Evolutionary conservation across 116 monocot genomes (phyloP), one percentile per base, ranked within the genome.

Genomic region (Cymodocea nodosa): DNA sequence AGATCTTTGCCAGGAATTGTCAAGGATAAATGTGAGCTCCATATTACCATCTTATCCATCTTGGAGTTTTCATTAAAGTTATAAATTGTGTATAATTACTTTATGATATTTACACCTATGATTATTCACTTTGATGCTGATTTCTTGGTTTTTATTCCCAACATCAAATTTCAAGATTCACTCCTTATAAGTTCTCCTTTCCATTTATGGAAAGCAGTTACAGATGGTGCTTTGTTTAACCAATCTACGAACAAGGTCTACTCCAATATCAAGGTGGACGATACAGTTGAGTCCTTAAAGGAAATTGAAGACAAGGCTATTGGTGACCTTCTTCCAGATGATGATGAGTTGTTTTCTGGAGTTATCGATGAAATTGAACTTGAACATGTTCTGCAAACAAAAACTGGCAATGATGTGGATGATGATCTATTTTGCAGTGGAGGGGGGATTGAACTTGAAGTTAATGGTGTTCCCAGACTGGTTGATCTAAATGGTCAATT

Each of bases 241-340:
- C 80, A 78, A 37, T 80, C 77, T 44, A 23, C 23, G 22, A 70
- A 65, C 53, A 53, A 60, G 15, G 40, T 40, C 52, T 56, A 77
- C 67, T 66, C 71, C 8, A 75, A 76, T 62, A 71, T 63, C 40
- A 72, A 56, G 22, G 68, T 77, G 68, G 81, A 81, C 63, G 93
- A 79, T 50, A 79, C 77, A 54, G 72, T 83, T 56, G 88, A 85
- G 58, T 83, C 79, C 10, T 72, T 81, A 34, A 68, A 83, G 73
- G 93, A 83, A 76, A 68, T 93, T 64, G 93, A 93, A 78, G 85
- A 83, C 23, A 81, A 83, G 60, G 85, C 88, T 30, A 93, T 93
- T 62, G 93, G 93, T 30, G 70, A 93, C 51, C 85, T 93, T 40
- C 88, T 93, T 68, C 93, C 93, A 68, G 74, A 85, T 70, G 93